Percentiles rank a stretch among this genome's conserved stretches.
These are phyloP conservation scores for Cronartium quercuum DNA, from an alignment of 1,284 basidiomycete genomes.

Conservation along the genomic window DNA sequence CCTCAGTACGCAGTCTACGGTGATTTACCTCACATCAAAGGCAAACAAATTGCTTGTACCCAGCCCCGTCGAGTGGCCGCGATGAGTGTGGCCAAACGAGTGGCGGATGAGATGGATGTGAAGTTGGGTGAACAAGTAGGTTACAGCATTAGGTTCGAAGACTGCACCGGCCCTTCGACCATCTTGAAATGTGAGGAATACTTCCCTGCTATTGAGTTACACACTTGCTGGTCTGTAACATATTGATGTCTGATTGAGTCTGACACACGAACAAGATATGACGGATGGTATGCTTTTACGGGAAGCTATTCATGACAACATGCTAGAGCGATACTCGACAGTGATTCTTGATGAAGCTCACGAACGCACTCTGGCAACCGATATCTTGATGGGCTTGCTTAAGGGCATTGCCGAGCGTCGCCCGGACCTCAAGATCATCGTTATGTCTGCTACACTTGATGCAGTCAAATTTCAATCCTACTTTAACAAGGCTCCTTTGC, in stretches of 20 bases:
- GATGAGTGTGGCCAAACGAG: conserved; percentile 96
- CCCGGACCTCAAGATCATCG: conserved; percentile 86
- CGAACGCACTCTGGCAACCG: conserved; percentile 94
- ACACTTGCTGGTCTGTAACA: not conserved
- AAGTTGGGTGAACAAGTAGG: conserved; percentile 88
- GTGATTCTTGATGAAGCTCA: conserved; percentile 99
- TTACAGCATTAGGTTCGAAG: conserved; percentile 98
- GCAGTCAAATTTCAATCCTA: conserved; percentile 95
- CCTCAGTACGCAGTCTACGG: conserved; percentile 93
- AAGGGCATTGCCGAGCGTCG: conserved; percentile 71
- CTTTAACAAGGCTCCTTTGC: conserved; percentile 76
- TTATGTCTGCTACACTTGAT: conserved; percentile 98
- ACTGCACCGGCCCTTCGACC: conserved; percentile 85
- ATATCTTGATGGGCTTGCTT: conserved; percentile 91
- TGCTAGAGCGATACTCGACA: conserved; percentile 81
- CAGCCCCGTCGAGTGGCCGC: conserved; percentile 95
- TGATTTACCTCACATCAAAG: conserved; percentile 78
- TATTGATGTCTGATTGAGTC: not conserved
- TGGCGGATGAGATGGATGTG: conserved; percentile 97
- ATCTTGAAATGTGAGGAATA: conserved; percentile 63
- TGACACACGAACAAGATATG: conserved; percentile 62
- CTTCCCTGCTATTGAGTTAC: not conserved
- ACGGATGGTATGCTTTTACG: conserved; percentile 94
- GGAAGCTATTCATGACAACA: conserved; percentile 94
- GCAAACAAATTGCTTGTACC: conserved; percentile 91